A percentile compares a stretch with the other conserved stretches of the same genome.
Conservation (phyloP, 768 basidiomycete genomes). For the Dacryopinax spathularia region DNA sequence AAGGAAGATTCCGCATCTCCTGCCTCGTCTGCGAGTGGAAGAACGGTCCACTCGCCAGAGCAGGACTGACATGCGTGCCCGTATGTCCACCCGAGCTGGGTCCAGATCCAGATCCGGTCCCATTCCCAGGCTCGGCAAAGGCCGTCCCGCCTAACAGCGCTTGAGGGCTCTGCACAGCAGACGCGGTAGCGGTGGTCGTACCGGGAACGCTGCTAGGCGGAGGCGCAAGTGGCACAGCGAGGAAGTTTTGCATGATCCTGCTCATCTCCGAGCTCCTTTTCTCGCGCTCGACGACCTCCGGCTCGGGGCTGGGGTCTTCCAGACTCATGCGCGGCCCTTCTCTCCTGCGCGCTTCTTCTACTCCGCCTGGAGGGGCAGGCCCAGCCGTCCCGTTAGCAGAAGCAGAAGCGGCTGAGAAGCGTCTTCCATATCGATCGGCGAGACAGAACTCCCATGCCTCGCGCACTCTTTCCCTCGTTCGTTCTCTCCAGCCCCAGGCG, state of each 20-base stretch:
- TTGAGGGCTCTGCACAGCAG: background rate
- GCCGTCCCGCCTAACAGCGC: background rate
- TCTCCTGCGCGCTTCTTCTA: background rate
- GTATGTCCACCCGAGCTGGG: background rate
- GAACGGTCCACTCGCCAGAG: background rate
- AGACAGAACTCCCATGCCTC: conserved; percentile 75
- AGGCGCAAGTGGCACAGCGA: background rate
- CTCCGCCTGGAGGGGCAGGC: background rate
- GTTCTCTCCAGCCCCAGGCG: conserved; percentile 67
- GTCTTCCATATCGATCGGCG: conserved; percentile 19
- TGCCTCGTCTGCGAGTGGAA: background rate
- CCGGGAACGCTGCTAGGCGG: background rate
- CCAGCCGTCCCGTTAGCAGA: too few relatives aligned
- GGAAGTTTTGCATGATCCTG: conserved; percentile 1
- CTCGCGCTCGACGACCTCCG: background rate
- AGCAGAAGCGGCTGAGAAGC: background rate
- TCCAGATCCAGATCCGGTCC: background rate
- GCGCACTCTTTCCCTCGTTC: conserved; percentile 53
- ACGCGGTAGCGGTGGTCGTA: background rate
- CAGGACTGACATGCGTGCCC: background rate
- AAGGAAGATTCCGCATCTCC: background rate
- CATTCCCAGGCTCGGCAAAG: background rate
- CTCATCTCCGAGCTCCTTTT: background rate
- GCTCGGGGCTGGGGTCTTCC: background rate
- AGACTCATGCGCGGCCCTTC: background rate